Percentiles rank a stretch among this genome's conserved stretches.
Conservation (phyloP, 116 monocot genomes). For the Dioscorea cayenensis region DNA sequence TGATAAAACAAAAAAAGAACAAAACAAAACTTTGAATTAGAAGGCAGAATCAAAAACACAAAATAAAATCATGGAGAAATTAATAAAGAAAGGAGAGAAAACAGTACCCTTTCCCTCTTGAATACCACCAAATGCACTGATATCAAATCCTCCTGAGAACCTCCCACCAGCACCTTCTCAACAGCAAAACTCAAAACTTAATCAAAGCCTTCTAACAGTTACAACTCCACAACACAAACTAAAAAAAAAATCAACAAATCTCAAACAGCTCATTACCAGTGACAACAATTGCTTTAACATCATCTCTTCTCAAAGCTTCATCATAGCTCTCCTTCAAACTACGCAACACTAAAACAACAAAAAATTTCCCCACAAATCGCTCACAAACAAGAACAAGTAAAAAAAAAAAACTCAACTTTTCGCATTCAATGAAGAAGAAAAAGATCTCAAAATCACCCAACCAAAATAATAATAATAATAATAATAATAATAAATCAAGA, state of each 20-base stretch:
- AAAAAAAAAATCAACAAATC: neutral
- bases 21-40: neutral
- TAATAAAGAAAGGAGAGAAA: conserved; percentile 1
- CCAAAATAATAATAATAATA: too few relatives aligned
- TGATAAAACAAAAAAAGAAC: conserved; percentile 4
- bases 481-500: too few relatives aligned
- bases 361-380: neutral
- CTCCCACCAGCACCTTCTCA: conserved; percentile 61
- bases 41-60: conserved; percentile 8
- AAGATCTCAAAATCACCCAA: too few relatives aligned
- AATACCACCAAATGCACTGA: conserved; percentile 60
- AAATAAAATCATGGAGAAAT: neutral
- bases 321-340: conserved; percentile 80
- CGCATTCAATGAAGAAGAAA: too few relatives aligned
- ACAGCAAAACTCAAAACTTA: conserved; percentile 1
- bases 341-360: conserved; percentile 37
- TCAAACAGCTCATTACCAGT: conserved; percentile 37
- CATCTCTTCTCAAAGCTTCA: conserved; percentile 67
- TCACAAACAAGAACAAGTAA: neutral
- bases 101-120: conserved; percentile 59
- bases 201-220: conserved; percentile 83
- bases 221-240: neutral
- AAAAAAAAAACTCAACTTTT: too few relatives aligned
- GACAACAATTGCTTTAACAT: conserved; percentile 91
- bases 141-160: conserved; percentile 96